These are phyloP conservation scores for Amanita subjunquillea DNA, from an alignment of 768 basidiomycete genomes.

Conservation along the genomic window DNA sequence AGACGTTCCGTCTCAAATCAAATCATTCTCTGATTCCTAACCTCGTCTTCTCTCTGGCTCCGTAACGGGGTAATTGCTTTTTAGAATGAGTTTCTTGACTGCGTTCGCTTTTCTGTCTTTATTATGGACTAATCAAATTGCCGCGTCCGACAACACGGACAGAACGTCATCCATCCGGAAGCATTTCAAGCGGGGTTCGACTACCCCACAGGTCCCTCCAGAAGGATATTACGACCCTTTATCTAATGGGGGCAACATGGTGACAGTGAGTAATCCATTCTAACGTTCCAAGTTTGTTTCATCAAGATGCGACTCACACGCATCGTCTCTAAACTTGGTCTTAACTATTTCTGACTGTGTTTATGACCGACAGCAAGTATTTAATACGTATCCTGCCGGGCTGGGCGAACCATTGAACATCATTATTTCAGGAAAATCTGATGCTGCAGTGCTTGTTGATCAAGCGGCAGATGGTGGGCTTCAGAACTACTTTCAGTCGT, in stretches of 20 bases:
- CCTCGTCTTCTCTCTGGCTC: not conserved
- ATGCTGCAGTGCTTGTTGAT: slow-evolving; percentile 55
- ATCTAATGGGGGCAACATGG: slow-evolving; percentile 50
- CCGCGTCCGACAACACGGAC: not conserved
- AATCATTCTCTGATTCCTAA: not conserved
- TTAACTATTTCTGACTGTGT: slow-evolving; percentile 1
- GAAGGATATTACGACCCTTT: slow-evolving; percentile 53
- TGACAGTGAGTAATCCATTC: slow-evolving; percentile 44
- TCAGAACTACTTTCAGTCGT: slow-evolving; percentile 73
- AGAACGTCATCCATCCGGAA: not conserved
- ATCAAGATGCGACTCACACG: not conserved
- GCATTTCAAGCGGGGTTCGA: not conserved
- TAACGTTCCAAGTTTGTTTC: not conserved
- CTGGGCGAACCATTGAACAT: slow-evolving; percentile 83
- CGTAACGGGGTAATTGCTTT: not conserved
- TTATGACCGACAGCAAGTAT: slow-evolving; percentile 30
- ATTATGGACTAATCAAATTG: not conserved
- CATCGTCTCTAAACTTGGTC: not conserved
- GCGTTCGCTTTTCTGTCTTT: not conserved
- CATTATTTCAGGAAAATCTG: slow-evolving; percentile 72
- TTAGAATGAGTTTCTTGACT: slow-evolving; percentile 12
- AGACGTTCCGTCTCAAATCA: not conserved
- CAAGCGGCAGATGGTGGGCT: slow-evolving; percentile 57
- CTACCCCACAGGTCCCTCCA: slow-evolving; percentile 30
- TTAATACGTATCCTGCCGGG: slow-evolving; percentile 52